phyloP scores from a whole-genome alignment of 768 basidiomycete species.

The Xerocomus brunneocitrinus region DNA sequence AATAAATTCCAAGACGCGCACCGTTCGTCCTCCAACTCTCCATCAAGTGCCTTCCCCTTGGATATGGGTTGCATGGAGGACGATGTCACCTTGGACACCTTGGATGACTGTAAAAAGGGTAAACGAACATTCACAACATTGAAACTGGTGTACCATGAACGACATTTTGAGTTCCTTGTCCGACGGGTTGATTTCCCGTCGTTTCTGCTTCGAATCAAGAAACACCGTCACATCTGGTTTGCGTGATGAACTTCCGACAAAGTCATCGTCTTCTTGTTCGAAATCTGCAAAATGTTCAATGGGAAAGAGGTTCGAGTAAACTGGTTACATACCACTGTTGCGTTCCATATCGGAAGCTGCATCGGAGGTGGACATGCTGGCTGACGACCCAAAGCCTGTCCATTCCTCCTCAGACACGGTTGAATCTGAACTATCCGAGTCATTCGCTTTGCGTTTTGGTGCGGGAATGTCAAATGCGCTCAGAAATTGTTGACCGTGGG shows the following conservation, averaged over 20 bases:
- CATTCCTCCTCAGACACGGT: conserved; percentile 37
- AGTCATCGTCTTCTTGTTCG: conserved; percentile 45
- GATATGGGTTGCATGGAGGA: conserved; percentile 18
- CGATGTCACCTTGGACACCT: conserved; percentile 54
- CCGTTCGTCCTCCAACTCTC: conserved; percentile 56
- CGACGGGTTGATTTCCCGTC: conserved; percentile 12
- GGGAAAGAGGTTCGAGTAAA: neutral
- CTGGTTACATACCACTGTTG: conserved; percentile 16
- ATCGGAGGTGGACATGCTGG: neutral
- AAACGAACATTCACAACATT: neutral
- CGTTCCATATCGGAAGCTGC: conserved; percentile 13
- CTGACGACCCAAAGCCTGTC: conserved; percentile 32
- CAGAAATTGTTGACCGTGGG: conserved; percentile 45
- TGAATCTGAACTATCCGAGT: conserved; percentile 12
- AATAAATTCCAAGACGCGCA: conserved; percentile 21
- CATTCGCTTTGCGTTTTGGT: conserved; percentile 18
- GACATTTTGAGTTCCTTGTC: conserved; percentile 51
- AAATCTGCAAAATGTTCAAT: conserved; percentile 24
- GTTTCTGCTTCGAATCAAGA: conserved; percentile 32
- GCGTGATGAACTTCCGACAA: conserved; percentile 32
- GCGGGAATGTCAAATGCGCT: conserved; percentile 33
- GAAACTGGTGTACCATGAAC: conserved; percentile 61
- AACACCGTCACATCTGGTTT: conserved; percentile 56
- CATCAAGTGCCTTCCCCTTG: conserved; percentile 20
- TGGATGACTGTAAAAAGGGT: conserved; percentile 58